Conservation (phyloP, 768 basidiomycete genomes). For the Hygrophoropsis aurantiaca region DNA sequence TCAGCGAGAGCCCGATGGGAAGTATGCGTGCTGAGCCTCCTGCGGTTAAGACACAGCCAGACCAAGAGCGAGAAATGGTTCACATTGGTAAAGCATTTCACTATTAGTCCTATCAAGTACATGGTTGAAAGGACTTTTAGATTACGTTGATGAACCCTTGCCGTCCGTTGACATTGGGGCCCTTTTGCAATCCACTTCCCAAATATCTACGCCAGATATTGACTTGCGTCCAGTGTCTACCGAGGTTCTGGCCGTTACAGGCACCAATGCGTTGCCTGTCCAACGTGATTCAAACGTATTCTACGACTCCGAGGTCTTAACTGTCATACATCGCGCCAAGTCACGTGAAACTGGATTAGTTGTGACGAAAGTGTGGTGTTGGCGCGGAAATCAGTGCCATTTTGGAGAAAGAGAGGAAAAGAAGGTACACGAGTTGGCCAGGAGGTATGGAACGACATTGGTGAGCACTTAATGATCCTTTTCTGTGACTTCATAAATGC, state of each 20-base stretch:
- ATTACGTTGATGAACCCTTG: constrained; percentile 41
- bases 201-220: constrained; percentile 23
- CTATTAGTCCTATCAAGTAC: neutral
- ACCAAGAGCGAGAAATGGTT: constrained; percentile 16
- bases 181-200: constrained; percentile 35
- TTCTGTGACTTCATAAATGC: too few relatives aligned
- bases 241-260: constrained; percentile 63
- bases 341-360: constrained; percentile 64
- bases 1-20: constrained; percentile 9
- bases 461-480: constrained; percentile 39
- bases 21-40: constrained; percentile 9
- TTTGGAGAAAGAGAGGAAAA: constrained; percentile 60
- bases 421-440: constrained; percentile 70
- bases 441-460: constrained; percentile 65
- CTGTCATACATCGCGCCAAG: constrained; percentile 69
- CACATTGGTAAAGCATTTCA: constrained; percentile 33
- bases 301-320: constrained; percentile 72
- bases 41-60: neutral
- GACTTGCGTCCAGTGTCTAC: constrained; percentile 65
- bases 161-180: constrained; percentile 49
- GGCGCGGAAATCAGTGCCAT: constrained; percentile 60
- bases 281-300: constrained; percentile 52
- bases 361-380: constrained; percentile 71
- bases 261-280: constrained; percentile 47
- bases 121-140: constrained; percentile 23